These are phyloP conservation scores for Cudoniella acicularis DNA, from an alignment of 495 filamentous ascomycete species.

Conservation along the genomic window DNA sequence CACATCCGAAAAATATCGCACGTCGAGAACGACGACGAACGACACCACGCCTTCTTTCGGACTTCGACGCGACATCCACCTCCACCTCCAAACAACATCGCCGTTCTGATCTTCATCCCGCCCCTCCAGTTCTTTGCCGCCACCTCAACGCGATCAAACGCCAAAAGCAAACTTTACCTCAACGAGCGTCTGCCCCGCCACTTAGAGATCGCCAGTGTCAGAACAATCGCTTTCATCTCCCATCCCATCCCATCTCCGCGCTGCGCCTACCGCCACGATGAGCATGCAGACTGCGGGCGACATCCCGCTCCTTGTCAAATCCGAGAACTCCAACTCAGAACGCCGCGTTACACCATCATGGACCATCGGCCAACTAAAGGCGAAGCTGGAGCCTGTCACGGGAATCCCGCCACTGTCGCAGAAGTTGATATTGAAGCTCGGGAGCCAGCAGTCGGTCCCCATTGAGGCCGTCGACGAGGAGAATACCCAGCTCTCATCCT, in stretches of 20 bases:
- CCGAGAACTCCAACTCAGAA: constrained; percentile 71
- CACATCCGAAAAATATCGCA: too few relatives aligned
- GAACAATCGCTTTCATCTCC: not conserved
- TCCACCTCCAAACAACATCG: not conserved
- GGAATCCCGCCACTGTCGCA: constrained; percentile 83
- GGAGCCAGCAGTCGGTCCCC: constrained; percentile 48
- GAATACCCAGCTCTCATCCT: constrained; percentile 52
- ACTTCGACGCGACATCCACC: not conserved
- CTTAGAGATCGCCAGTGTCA: not conserved
- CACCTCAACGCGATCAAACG: too few relatives aligned
- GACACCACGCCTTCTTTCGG: not conserved
- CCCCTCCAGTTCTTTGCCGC: too few relatives aligned
- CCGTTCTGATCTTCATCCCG: not conserved
- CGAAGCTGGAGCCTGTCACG: constrained; percentile 89
- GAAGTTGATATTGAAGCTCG: constrained; percentile 60
- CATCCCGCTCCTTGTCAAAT: constrained; percentile 79
- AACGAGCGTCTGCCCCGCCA: not conserved
- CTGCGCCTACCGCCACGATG: constrained; percentile 23
- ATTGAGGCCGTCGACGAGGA: constrained; percentile 69
- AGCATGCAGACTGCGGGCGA: constrained; percentile 63
- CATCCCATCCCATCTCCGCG: constrained; percentile 10
- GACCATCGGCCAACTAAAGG: constrained; percentile 81
- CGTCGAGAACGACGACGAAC: not conserved
- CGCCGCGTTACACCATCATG: constrained; percentile 89
- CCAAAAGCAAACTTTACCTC: not conserved